Percentiles rank a stretch among this genome's conserved stretches.
These are phyloP conservation scores for Citrus inodora DNA, from an alignment of 345 rosid genomes.

Conservation along the genomic window DNA sequence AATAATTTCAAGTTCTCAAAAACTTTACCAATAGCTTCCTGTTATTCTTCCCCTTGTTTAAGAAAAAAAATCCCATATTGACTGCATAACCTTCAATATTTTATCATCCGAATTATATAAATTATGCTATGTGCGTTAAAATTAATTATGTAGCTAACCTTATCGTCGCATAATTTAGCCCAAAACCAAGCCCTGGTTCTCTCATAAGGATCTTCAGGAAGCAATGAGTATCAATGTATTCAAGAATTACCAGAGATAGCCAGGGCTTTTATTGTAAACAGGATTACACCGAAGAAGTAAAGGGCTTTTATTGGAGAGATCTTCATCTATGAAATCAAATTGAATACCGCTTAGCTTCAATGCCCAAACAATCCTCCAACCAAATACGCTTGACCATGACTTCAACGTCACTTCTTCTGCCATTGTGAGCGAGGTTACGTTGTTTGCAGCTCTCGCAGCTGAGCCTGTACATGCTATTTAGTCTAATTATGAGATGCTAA, in stretches of 20 bases:
- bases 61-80: conserved; percentile 17
- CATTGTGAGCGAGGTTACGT: too few species aligned
- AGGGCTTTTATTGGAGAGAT: conserved; percentile 28
- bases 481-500: too few species aligned
- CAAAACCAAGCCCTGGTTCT: conserved; percentile 27
- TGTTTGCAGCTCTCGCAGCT: too few species aligned
- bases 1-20: conserved; percentile 21
- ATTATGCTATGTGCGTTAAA: too few species aligned
- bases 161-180: conserved; percentile 31
- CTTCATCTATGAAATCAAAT: conserved; percentile 27
- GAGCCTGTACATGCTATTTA: too few species aligned
- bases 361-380: conserved; percentile 30
- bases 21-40: conserved; percentile 15
- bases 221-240: conserved; percentile 33
- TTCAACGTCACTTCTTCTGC: conserved; percentile 29
- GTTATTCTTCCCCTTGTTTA: conserved; percentile 23
- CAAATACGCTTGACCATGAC: conserved; percentile 34
- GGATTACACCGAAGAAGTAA: conserved; percentile 28
- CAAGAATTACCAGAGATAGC: conserved; percentile 26
- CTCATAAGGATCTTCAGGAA: conserved; percentile 25
- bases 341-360: conserved; percentile 25
- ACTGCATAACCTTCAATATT: conserved; percentile 11
- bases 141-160: conserved; percentile 6
- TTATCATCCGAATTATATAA: too few species aligned
- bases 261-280: neutral